Percentiles rank a stretch among this genome's conserved stretches.
Evolutionary conservation across 768 basidiomycete species (phyloP).

Genomic region (Tylopilus felleus): DNA sequence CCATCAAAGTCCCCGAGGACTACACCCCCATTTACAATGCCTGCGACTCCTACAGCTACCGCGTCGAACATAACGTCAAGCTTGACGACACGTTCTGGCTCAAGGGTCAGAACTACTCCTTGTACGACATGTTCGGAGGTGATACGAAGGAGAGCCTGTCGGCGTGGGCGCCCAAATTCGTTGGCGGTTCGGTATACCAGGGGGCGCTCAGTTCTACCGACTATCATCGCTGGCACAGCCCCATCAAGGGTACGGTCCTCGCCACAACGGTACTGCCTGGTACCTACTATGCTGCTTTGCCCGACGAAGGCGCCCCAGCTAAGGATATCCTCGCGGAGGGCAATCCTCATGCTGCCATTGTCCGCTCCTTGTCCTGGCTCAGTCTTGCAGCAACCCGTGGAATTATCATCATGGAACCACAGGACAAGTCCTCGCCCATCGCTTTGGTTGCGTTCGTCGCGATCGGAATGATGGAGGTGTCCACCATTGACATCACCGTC

Average conservation of each 20-base stretch:
- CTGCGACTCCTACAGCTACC: conserved; percentile 51
- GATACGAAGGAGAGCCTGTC: background rate
- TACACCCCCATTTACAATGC: conserved; percentile 40
- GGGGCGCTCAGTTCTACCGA: conserved; percentile 48
- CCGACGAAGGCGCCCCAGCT: conserved; percentile 8
- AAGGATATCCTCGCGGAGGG: background rate
- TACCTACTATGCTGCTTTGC: conserved; percentile 16
- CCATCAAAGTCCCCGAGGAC: background rate
- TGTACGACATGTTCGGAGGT: conserved; percentile 47
- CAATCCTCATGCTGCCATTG: conserved; percentile 18
- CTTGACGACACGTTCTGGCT: conserved; percentile 52
- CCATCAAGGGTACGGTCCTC: too few relatives aligned
- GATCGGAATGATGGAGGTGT: conserved; percentile 64
- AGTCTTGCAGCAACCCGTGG: conserved; percentile 46
- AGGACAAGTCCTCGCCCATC: conserved; percentile 39
- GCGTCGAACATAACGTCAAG: conserved; percentile 35
- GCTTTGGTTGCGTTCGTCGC: conserved; percentile 53
- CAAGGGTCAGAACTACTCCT: conserved; percentile 58
- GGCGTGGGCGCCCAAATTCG: background rate
- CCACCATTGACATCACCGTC: conserved; percentile 43
- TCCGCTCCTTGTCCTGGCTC: conserved; percentile 40
- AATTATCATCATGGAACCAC: conserved; percentile 52
- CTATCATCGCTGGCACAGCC: too few relatives aligned
- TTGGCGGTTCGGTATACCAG: conserved; percentile 47
- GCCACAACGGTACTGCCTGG: conserved; percentile 21